Evolutionary conservation across 2,329 filamentous ascomycete genomes (phyloP), one percentile per base, ranked within the genome.

Genomic region (Neoascochyta sp.): DNA sequence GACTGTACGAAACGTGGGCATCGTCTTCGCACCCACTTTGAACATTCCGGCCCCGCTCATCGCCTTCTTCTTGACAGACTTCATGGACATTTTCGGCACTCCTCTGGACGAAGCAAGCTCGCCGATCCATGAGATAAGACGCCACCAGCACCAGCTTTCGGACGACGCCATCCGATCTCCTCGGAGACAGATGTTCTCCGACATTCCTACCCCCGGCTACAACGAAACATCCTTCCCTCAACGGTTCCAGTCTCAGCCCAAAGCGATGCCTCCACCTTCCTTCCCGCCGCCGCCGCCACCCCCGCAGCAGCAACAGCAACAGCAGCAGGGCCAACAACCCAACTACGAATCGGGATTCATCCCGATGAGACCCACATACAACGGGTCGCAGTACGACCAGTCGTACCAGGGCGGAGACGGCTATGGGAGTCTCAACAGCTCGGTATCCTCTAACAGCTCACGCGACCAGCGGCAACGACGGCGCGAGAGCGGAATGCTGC

Each of bases 31-130:
- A 10, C 92, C 92, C 1, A 96, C 92, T 0, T 74, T 98, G 31
- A 96, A 96, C 61, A 95, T 98, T 23, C 90, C 92, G 0, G 88
- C 88, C 0, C 89, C 90, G 0, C 83, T 98, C 8, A 95, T 98
- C 60, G 88, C 89, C 3, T 76, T 93, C 62, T 92, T 98, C 62
- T 73, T 98, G 35, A 89, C 92, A 43, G 89, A 96, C 53, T 95
- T 87, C 56, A 76, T 84, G 41, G 76, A 75, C 22, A 90, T 98
- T 26, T 98, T 96, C 56, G 83, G 83, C 12, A 73, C 78, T 7
- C 75, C 82, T 11, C 75, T 83, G 0, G 78, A 82, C 45, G 72
- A 47, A 63, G 70, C 60, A 16, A 55, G 50, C 24, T 62, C 63
- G 11, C 57, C 63, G 25, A 59, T 46, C 60, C 73, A 66, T 12